Base-by-base conservation (phyloP, 2,329 filamentous ascomycete genomes). In the Aciculosporium take region DNA sequence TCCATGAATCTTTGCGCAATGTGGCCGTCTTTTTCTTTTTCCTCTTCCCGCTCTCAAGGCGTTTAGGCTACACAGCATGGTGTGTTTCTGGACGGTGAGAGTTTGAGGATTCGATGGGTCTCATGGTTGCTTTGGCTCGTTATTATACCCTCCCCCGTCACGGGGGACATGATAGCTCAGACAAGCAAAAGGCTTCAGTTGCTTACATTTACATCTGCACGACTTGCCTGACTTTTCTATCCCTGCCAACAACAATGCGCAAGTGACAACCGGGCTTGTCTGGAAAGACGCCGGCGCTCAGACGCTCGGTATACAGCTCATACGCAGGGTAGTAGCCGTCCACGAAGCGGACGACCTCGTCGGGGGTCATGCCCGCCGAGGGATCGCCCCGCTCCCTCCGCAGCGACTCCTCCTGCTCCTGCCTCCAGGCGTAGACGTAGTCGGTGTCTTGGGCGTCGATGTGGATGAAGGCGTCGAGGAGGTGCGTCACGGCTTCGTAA, bases 381-480 rank as follows among this genome's bases (percentile, higher is more conserved):
- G 57, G 53, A 34, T 63, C 60, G 7, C 83, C 85, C 48, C 73
- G 81, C 18, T 69, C 62, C 7, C 65, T 65, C 20, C 82, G 73
- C 51, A 94, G 66, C 44, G 72, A 72, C 37, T 72, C 71, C 61
- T 94, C 87, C 61, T 94, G 85, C 62, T 94, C 69, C 50, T 79
- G 65, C 12, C 87, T 76, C 88, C 88, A 94, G 46, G 72, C 73
- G 53, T 94, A 94, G 40, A 94, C 88, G 54, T 78, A 88, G 39
- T 68, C 66, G 4, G 76, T 69, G 49, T 91, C 67, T 50, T 82
- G 72, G 5, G 87, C 82, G 53, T 94, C 72, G 46, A 77, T 60
- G 49, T 78, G 72, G 33, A 77, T 62, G 41, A 77, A 73, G 7
- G 67, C 68, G 40, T 74, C 66, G 24, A 77, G 63, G 15, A 61